Base-by-base conservation (phyloP, 495 filamentous ascomycete genomes). In the Penicillium coffeae region DNA sequence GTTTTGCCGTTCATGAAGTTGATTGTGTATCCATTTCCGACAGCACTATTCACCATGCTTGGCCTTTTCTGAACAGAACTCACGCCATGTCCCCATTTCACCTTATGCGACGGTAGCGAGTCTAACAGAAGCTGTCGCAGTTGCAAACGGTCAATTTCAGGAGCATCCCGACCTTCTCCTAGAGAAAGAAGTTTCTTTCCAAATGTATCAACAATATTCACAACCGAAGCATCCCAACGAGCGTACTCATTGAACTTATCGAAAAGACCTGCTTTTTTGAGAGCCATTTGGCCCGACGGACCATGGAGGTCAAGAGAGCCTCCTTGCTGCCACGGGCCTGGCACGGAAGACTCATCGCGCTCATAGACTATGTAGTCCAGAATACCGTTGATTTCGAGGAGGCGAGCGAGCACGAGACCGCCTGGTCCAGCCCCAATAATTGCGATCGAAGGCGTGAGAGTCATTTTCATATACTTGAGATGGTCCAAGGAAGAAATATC, bases 371-470 rank as follows among this genome's bases (percentile, higher is more conserved):
- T 64, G 38, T 64, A 67, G 21, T 62, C 49, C 5, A 21, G 27
- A 43, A 80, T 73, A 21, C 56, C 59, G 46, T 71, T 59, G 21
- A 57, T 45, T 47, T 75, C 66, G 13, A 83, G 70, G 42, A 83
- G 65, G 22, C 70, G 65, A 8, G 78, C 78, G 15, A 84, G 68
- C 18, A 72, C 70, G 16, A 78, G 67, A 27, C 81, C 79, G 10
- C 66, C 68, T 16, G 78, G 79, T 0, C 79, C 81, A 35, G 62
- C 78, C 44, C 78, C 77, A 22, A 80, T 65, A 50, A 81, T 79
- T n/a, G 77, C 77, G 38, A 82, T 76, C 22, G 37, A 59, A 37
- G 62, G 60, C 38, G 16, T n/a, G n/a, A n/a, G n/a, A n/a, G 38
- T 40, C 18, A n/a, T 21, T 6, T 30, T 10, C 25, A 30, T 30